Conservation (phyloP, 2,329 filamentous ascomycete species). For the Diaporthe longicolla region DNA sequence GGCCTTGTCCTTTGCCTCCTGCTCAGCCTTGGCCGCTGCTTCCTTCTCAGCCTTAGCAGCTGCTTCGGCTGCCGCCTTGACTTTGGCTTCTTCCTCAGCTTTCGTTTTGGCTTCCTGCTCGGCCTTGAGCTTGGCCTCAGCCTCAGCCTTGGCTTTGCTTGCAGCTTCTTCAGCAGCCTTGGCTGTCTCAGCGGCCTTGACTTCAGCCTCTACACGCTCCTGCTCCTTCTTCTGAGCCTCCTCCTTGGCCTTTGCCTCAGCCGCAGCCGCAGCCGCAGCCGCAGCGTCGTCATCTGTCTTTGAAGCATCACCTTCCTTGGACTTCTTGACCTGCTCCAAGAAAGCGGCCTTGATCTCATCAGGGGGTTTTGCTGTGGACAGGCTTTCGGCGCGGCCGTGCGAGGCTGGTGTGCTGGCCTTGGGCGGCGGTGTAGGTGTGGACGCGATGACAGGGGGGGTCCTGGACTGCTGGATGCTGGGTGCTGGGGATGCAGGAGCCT, state of each 20-base stretch:
- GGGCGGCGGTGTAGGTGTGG: slow-evolving; percentile 84
- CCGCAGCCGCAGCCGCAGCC: too few relatives aligned
- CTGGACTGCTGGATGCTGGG: slow-evolving; percentile 70
- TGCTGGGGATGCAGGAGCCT: slow-evolving; percentile 70
- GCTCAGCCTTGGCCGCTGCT: slow-evolving; percentile 50
- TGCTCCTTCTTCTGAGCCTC: slow-evolving; percentile 47
- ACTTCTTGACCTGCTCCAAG: slow-evolving; percentile 81
- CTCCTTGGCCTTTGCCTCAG: slow-evolving; percentile 47
- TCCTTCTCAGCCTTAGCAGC: slow-evolving; percentile 60
- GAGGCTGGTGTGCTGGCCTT: slow-evolving; percentile 75
- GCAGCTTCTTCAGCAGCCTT: slow-evolving; percentile 48
- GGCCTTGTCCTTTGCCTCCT: slow-evolving; percentile 52
- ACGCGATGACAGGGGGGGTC: slow-evolving; percentile 79
- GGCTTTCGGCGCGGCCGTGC: slow-evolving; percentile 80
- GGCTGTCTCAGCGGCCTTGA: slow-evolving; percentile 47
- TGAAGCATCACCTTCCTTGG: slow-evolving; percentile 61
- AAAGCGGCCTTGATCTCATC: slow-evolving; percentile 89
- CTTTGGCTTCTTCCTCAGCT: slow-evolving; percentile 47
- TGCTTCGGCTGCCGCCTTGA: slow-evolving; percentile 50
- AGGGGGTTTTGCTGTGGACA: slow-evolving; percentile 74
- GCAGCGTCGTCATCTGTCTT: slow-evolving; percentile 52
- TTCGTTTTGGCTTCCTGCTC: slow-evolving; percentile 48
- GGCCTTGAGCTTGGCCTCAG: slow-evolving; percentile 49
- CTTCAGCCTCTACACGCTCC: slow-evolving; percentile 45
- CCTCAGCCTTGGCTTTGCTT: slow-evolving; percentile 46